These are phyloP conservation scores for Lunasporangiospora selenospora DNA, from an alignment of 192 early-diverging fungal species.

Conservation along the genomic window DNA sequence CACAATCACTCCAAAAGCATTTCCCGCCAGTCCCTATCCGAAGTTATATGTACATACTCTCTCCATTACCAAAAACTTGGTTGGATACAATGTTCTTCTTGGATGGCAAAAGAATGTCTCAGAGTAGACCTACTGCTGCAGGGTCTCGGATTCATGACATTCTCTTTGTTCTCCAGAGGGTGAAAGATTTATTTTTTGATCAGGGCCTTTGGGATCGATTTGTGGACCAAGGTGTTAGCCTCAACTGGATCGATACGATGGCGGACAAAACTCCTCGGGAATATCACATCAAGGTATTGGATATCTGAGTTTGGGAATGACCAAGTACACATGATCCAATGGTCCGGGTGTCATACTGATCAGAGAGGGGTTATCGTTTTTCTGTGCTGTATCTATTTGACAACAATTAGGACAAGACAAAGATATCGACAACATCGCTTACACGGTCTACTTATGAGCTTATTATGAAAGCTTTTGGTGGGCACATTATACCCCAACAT, in stretches of 20 bases:
- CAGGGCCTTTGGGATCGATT: slow-evolving; percentile 41
- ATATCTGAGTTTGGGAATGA: too few relatives aligned
- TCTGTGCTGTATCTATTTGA: too few relatives aligned
- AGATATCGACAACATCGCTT: slow-evolving; percentile 11
- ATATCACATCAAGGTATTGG: too few relatives aligned
- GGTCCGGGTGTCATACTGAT: too few relatives aligned
- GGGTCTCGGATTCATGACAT: slow-evolving; percentile 19
- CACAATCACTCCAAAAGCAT: slow-evolving; percentile 37
- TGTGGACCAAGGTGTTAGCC: slow-evolving; percentile 27
- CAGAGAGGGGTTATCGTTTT: too few relatives aligned
- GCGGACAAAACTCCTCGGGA: not conserved
- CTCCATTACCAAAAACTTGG: slow-evolving; percentile 31
- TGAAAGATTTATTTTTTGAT: slow-evolving; percentile 29
- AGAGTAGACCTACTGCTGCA: not conserved
- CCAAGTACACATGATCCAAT: too few relatives aligned
- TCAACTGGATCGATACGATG: slow-evolving; percentile 41
- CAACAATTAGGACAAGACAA: slow-evolving; percentile 11
- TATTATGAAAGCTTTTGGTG: slow-evolving; percentile 40
- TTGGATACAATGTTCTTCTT: slow-evolving; percentile 17
- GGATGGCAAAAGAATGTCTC: slow-evolving; percentile 6
- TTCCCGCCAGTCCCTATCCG: slow-evolving; percentile 31
- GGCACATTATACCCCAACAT: slow-evolving; percentile 37
- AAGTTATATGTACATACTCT: slow-evolving; percentile 37
- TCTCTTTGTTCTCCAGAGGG: slow-evolving; percentile 22
- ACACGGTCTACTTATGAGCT: slow-evolving; percentile 27